These are phyloP conservation scores for Globisporangium recalcitrans DNA, from an alignment of 352 stramenopile genomes.

Conservation along the genomic window DNA sequence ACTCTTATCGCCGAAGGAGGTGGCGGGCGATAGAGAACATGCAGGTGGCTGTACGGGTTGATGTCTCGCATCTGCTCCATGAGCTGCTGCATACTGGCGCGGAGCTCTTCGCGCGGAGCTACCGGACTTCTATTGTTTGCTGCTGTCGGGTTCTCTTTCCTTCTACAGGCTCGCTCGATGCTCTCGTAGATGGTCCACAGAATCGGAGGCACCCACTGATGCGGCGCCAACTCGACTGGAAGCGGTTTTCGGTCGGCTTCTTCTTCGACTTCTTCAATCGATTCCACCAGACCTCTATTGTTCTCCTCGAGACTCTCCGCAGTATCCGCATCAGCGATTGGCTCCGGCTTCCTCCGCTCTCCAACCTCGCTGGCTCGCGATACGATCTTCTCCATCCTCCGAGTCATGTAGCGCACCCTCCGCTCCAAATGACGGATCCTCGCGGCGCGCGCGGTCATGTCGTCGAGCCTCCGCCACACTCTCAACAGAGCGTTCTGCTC, in stretches of 20 bases:
- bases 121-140: neutral
- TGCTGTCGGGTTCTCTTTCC: neutral
- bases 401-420: neutral
- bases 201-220: conserved; percentile 34
- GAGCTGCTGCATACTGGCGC: conserved; percentile 25
- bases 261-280: neutral
- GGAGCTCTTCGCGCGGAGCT: conserved; percentile 18
- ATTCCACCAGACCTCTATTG: neutral
- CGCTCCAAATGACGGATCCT: neutral
- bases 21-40: conserved; percentile 35
- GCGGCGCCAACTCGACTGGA: conserved; percentile 17
- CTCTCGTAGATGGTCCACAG: conserved; percentile 34
- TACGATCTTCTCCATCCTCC: neutral
- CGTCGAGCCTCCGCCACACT: conserved; percentile 1
- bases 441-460: neutral
- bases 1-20: conserved; percentile 20
- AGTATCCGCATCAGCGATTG: neutral
- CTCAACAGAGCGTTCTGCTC: neutral
- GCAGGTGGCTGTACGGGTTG: conserved; percentile 40
- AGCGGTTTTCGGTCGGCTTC: neutral
- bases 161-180: conserved; percentile 12
- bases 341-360: neutral
- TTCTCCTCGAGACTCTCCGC: neutral
- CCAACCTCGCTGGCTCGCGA: neutral
- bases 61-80: conserved; percentile 23